Conservation (phyloP, 768 basidiomycete species). For the Zangia roseola region DNA sequence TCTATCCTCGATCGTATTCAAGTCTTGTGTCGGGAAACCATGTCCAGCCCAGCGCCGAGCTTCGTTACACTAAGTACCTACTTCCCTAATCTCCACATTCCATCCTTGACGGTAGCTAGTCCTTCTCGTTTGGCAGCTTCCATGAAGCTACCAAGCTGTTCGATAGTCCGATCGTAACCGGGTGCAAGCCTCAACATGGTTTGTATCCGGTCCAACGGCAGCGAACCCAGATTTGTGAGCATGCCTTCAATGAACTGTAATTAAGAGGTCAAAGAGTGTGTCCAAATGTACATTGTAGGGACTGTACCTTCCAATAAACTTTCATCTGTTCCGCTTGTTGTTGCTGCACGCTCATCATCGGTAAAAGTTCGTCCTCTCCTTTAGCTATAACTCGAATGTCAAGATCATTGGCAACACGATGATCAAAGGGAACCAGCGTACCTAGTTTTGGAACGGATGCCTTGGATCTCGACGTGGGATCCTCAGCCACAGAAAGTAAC, state of each 20-base stretch:
- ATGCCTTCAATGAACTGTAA: constrained; percentile 84
- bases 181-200: constrained; percentile 83
- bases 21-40: too few relatives aligned
- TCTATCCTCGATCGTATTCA: too few relatives aligned
- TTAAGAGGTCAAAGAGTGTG: constrained; percentile 2
- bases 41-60: background rate
- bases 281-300: background rate
- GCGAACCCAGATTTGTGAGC: constrained; percentile 80
- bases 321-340: constrained; percentile 85
- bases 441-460: constrained; percentile 25
- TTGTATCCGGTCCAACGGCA: constrained; percentile 83
- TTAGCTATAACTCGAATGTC: constrained; percentile 18
- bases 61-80: constrained; percentile 2
- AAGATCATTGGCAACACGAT: background rate
- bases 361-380: constrained; percentile 46
- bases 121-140: constrained; percentile 79
- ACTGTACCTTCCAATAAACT: constrained; percentile 79
- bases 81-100: constrained; percentile 60
- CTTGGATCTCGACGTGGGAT: constrained; percentile 30
- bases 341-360: constrained; percentile 60
- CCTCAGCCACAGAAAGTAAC: constrained; percentile 63
- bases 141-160: constrained; percentile 79
- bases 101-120: constrained; percentile 65
- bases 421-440: constrained; percentile 3
- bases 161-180: constrained; percentile 74